Conservation (phyloP, 257 asterid genomes). For the Solanum sparsipilum region DNA sequence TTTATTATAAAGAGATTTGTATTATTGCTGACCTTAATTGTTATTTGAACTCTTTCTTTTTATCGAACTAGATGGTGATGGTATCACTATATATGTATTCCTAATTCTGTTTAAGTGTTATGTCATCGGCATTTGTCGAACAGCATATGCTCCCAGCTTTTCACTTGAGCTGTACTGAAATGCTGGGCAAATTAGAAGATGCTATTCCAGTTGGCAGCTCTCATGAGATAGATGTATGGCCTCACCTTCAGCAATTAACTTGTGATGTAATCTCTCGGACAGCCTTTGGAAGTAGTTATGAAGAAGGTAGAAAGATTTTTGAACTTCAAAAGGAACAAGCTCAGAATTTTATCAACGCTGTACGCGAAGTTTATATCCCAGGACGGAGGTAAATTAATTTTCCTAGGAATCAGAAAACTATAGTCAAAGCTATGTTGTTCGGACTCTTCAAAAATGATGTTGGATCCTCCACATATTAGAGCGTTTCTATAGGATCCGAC, state of each 20-base stretch:
- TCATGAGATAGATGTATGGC: constrained; percentile 23
- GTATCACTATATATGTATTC: not conserved
- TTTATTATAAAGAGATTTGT: not conserved
- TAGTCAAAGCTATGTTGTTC: not conserved
- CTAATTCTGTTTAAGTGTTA: not conserved
- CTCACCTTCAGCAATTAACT: constrained; percentile 17
- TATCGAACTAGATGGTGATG: not conserved
- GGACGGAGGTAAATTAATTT: not conserved
- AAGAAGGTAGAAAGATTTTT: constrained; percentile 23
- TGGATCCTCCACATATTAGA: not conserved
- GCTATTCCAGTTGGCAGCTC: not conserved
- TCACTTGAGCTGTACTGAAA: constrained; percentile 19
- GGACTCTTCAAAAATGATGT: not conserved
- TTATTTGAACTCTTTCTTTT: not conserved
- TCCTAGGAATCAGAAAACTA: not conserved
- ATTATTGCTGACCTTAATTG: not conserved
- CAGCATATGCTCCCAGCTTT: constrained; percentile 42
- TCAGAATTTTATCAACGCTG: not conserved
- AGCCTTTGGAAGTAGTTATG: constrained; percentile 40
- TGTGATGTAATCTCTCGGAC: constrained; percentile 37
- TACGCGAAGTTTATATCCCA: not conserved
- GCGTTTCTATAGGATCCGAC: not conserved
- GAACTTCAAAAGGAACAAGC: not conserved
- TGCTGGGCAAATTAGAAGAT: constrained; percentile 5
- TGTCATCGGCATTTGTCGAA: not conserved